Conservation (phyloP, 306 rosid species). For the Quercus dentata region DNA sequence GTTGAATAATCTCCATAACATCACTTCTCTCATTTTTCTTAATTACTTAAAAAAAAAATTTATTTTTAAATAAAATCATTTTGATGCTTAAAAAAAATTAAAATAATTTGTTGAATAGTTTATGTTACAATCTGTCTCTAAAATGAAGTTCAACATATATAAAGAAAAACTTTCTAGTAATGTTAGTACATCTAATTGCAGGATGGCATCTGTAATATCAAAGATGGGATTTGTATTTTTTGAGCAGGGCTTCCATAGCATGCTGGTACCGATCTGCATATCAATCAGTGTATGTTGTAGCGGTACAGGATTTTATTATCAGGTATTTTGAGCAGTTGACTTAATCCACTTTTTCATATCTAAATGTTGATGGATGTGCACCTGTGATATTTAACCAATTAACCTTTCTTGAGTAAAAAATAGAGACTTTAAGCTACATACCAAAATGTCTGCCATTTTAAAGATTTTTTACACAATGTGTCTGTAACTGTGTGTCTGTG, state of each 20-base stretch:
- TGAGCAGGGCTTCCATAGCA: slow-evolving; percentile 82
- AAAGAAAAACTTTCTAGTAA: neutral
- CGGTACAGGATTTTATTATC: slow-evolving; percentile 87
- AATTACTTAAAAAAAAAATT: too few relatives aligned
- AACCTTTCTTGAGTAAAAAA: neutral
- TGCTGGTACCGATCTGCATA: slow-evolving; percentile 81
- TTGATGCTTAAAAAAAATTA: neutral
- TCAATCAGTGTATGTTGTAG: slow-evolving; percentile 66
- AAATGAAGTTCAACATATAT: neutral
- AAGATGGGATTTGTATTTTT: slow-evolving; percentile 92
- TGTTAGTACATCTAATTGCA: slow-evolving; percentile 34
- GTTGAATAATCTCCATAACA: too few relatives aligned
- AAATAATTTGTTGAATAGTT: neutral
- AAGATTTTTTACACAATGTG: neutral
- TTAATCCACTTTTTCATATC: slow-evolving; percentile 7
- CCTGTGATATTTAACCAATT: neutral
- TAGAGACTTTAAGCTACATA: neutral
- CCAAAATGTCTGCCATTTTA: neutral
- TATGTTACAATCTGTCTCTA: neutral
- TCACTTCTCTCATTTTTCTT: too few relatives aligned
- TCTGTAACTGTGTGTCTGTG: too few relatives aligned
- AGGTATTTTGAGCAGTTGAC: slow-evolving; percentile 44
- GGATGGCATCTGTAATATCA: slow-evolving; percentile 96
- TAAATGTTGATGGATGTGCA: neutral
- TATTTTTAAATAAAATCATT: neutral